Conservation (phyloP, 108 stramenopile genomes). For the Discostella pseudostelligera region DNA sequence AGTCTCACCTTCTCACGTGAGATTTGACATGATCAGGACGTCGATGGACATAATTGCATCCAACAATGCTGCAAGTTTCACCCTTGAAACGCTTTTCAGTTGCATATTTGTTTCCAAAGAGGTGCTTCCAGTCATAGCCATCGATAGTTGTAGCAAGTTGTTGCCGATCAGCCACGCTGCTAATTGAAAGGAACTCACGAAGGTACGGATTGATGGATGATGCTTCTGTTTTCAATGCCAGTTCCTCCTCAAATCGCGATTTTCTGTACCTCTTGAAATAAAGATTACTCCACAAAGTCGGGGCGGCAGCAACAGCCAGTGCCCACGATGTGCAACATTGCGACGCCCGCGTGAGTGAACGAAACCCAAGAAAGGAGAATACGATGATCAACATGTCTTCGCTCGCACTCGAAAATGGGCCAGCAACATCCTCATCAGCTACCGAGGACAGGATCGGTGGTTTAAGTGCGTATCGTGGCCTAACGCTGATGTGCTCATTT, state of each 20-base stretch:
- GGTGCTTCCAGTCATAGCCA: conserved; percentile 35
- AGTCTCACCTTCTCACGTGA: conserved; percentile 16
- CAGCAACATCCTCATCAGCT: background rate
- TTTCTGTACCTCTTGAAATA: conserved; percentile 35
- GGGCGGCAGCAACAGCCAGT: conserved; percentile 6
- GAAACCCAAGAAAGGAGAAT: conserved; percentile 38
- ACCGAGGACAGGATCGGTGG: background rate
- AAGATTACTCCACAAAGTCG: conserved; percentile 23
- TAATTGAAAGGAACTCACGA: background rate
- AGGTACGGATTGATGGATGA: background rate
- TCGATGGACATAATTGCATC: conserved; percentile 12
- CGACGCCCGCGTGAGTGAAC: conserved; percentile 39
- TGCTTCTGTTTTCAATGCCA: background rate
- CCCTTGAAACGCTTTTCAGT: conserved; percentile 16
- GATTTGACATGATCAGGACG: background rate
- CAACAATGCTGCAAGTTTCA: conserved; percentile 15
- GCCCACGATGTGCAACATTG: conserved; percentile 29
- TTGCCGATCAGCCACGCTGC: conserved; percentile 4
- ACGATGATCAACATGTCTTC: conserved; percentile 19
- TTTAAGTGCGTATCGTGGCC: no score
- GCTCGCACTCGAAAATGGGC: conserved; percentile 13
- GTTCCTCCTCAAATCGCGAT: conserved; percentile 29
- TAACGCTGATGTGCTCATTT: conserved; percentile 3
- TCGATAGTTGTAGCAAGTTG: conserved; percentile 1
- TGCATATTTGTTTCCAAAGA: conserved; percentile 31